Evolutionary conservation across 2,329 filamentous ascomycete species (phyloP).

Genomic region (Cercospora sp.): DNA sequence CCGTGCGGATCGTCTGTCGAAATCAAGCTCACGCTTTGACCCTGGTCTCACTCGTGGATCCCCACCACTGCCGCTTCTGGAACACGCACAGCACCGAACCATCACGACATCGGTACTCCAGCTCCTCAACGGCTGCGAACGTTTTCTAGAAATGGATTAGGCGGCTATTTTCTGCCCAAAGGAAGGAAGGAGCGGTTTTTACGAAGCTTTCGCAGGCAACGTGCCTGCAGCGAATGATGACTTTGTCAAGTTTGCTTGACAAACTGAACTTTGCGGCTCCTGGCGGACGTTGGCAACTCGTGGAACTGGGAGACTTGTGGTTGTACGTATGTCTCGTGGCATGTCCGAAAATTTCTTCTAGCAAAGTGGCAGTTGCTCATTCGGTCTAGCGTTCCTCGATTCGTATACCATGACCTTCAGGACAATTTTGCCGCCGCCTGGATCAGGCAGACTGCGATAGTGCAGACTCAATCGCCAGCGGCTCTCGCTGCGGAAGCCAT

Average conservation of each 20-base stretch:
- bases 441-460: neutral
- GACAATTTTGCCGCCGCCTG: conserved; percentile 51
- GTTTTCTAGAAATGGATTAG: neutral
- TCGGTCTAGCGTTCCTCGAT: conserved; percentile 61
- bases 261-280: conserved; percentile 30
- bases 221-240: neutral
- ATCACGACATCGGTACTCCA: neutral
- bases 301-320: conserved; percentile 36
- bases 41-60: neutral
- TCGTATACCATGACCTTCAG: conserved; percentile 65
- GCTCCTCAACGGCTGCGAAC: conserved; percentile 1
- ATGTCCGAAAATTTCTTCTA: neutral
- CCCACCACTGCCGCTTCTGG: conserved; percentile 6
- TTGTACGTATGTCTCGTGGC: conserved; percentile 27
- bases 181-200: neutral
- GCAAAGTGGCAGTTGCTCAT: neutral
- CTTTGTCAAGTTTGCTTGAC: conserved; percentile 17
- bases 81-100: neutral
- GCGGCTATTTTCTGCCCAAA: neutral
- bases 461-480: conserved; percentile 53
- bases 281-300: conserved; percentile 34
- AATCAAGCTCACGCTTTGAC: conserved; percentile 6
- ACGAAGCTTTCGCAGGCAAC: neutral
- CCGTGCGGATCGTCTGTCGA: neutral
- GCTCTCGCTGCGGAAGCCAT: conserved; percentile 61